A percentile compares a stretch with the other conserved stretches of the same genome.
phyloP scores from a whole-genome alignment of 2,329 filamentous ascomycete genomes.

The Botryotinia globosa region DNA sequence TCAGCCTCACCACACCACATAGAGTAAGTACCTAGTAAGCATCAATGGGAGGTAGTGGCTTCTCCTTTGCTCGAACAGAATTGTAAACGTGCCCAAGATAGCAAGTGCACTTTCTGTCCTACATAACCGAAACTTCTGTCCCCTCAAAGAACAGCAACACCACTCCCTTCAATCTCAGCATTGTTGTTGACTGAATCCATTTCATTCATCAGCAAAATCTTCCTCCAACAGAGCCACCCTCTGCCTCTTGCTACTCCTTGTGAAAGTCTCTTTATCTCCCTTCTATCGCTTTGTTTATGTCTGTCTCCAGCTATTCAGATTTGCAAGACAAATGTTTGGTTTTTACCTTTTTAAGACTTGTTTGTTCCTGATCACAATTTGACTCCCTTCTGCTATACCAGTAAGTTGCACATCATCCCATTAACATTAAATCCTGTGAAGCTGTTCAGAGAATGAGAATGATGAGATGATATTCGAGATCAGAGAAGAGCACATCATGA shows the following conservation, averaged over 20 bases:
- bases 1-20: too few species aligned
- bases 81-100: neutral
- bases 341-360: neutral
- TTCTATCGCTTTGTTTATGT: neutral
- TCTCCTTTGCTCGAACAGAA: neutral
- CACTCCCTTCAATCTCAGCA: neutral
- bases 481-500: neutral
- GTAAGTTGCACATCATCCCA: neutral
- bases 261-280: neutral
- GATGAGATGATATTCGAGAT: neutral
- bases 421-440: neutral
- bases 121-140: neutral
- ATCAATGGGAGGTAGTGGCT: neutral
- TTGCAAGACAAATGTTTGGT: neutral
- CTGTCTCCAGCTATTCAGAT: neutral
- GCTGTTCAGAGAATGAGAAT: neutral
- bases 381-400: neutral
- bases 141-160: neutral
- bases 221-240: neutral
- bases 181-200: neutral
- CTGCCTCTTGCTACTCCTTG: neutral
- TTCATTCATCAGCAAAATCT: neutral
- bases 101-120: neutral
- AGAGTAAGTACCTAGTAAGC: neutral
- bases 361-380: neutral